Base-by-base conservation (phyloP, 352 stramenopile species). In the Phytophthora macrochlamydospora region DNA sequence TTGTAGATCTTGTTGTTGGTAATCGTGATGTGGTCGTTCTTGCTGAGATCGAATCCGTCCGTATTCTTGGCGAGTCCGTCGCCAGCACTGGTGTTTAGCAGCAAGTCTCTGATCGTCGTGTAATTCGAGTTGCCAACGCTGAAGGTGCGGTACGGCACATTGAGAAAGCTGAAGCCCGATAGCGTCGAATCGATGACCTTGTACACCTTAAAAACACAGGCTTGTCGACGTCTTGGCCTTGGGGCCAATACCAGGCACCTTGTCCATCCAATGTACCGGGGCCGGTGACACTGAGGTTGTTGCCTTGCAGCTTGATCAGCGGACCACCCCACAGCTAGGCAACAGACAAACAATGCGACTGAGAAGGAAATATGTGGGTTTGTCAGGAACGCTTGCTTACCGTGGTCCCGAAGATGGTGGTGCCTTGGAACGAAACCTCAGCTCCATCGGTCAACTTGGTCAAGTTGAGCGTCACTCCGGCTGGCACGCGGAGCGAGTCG, bases 231-330 rank as follows among this genome's bases (percentile, higher is more conserved):
- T 54, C 62, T 33, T 66, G 52, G 1, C 62, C 63, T 14, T 80
- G 58, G 1, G 63, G 52, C 68, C 72, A 79, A 46, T 79, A 79
- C 67, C 62, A 75, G 2, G 52, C 48, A n/a, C 72, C 68, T 33
- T 80, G 64, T 14, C 68, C 72, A 30, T 80, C 72, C 2, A 80
- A 62, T 4, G 61, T 74, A 4, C 72, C 72, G 2, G 67, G 30
- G 18, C 72, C 72, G n/a, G 54, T 51, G 43, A 79, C 65, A 18
- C 50, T 71, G 44, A 81, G 54, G 40, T 71, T 64, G 11, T 49
- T 67, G 43, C 67, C 71, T 50, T 68, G 55, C 13, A 79, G 58
- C 14, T 69, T 50, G 18, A 79, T 37, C 1, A 76, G 63, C 33
- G 67, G 71, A 7, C 71, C 71, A 46, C 53, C 59, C 67, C 35